These are phyloP conservation scores for Chrysoporthe puriensis DNA, from an alignment of 2,329 filamentous ascomycete genomes.

Conservation along the genomic window DNA sequence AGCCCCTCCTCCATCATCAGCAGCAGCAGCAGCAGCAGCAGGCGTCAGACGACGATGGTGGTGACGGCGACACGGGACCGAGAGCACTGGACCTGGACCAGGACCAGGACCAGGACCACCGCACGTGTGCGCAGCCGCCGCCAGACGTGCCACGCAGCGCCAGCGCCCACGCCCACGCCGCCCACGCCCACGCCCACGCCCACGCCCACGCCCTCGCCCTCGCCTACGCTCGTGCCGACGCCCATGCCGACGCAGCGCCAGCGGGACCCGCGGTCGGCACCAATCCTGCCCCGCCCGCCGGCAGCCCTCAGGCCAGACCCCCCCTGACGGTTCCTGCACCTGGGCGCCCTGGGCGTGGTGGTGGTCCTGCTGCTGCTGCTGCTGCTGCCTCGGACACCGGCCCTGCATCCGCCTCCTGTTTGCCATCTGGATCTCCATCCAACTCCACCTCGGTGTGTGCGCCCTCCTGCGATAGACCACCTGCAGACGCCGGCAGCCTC, in stretches of 20 bases:
- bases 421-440: constrained; percentile 6
- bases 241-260: not conserved
- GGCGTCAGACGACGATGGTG: not conserved
- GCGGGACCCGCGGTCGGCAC: not conserved
- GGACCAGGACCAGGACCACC: not conserved
- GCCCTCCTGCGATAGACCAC: constrained; percentile 7
- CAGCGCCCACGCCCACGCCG: not conserved
- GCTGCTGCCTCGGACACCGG: not conserved
- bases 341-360: not conserved
- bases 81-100: not conserved
- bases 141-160: not conserved
- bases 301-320: not conserved
- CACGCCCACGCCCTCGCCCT: too few relatives aligned
- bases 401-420: constrained; percentile 7
- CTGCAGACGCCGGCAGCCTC: constrained; percentile 10
- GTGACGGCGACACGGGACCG: not conserved
- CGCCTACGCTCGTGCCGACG: not conserved
- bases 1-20: not conserved
- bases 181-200: not conserved
- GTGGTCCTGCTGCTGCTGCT: not conserved
- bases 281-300: not conserved
- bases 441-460: constrained; percentile 18
- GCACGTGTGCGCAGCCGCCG: not conserved
- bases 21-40: not conserved
- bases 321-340: not conserved